Conservation (phyloP, 75 land plant genomes). For the Sequoia sempervirens region DNA sequence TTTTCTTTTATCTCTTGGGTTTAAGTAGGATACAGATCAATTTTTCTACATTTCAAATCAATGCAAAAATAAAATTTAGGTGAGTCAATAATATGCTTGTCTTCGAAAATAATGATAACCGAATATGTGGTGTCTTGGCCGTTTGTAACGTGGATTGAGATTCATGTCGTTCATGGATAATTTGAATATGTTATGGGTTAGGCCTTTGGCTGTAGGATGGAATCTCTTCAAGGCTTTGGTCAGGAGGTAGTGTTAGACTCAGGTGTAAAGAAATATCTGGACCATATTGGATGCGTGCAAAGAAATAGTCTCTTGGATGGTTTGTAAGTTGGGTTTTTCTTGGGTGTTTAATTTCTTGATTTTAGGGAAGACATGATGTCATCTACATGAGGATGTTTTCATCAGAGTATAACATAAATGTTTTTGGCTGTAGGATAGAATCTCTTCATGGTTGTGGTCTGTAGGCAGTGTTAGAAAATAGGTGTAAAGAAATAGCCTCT, state of each 20-base stretch:
- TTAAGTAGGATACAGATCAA: background rate
- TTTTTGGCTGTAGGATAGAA: background rate
- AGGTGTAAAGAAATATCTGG: background rate
- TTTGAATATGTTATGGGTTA: background rate
- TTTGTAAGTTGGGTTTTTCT: too few species aligned
- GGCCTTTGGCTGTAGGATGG: background rate
- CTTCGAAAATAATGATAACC: background rate
- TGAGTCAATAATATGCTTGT: background rate
- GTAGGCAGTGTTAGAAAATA: background rate
- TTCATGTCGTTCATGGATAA: background rate
- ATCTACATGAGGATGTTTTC: too few species aligned
- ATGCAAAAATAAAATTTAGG: background rate
- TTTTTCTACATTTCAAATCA: background rate
- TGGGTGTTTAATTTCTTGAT: too few species aligned
- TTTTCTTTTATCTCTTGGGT: too few species aligned
- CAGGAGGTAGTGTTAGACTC: background rate
- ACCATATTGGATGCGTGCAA: background rate
- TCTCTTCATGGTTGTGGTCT: background rate
- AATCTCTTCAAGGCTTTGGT: background rate
- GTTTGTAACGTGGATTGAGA: background rate
- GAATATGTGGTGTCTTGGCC: background rate
- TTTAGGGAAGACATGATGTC: too few species aligned
- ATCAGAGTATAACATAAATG: too few species aligned
- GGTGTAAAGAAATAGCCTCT: background rate
- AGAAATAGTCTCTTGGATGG: too few species aligned